A percentile compares a stretch with the other conserved stretches of the same genome.
These are phyloP conservation scores for Meira miltonrushii DNA, from an alignment of 1,284 basidiomycete genomes.

Conservation along the genomic window DNA sequence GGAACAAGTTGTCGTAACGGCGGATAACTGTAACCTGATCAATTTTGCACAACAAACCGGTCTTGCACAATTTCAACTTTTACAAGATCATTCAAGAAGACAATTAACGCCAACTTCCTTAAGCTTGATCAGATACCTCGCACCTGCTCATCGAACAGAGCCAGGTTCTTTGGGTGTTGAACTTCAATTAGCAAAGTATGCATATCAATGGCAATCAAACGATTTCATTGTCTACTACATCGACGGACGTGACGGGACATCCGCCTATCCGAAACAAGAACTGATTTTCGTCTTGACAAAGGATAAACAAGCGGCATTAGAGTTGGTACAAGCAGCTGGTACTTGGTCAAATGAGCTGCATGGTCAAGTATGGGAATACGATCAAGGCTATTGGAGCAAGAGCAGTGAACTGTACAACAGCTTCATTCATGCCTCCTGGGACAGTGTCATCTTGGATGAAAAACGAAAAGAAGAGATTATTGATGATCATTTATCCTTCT, in stretches of 20 bases:
- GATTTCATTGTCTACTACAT: conserved; percentile 4
- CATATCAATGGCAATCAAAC: not conserved
- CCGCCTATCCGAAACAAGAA: not conserved
- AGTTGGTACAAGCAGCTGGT: not conserved
- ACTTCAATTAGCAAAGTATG: not conserved
- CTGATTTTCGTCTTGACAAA: not conserved
- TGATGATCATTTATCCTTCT: conserved; percentile 10
- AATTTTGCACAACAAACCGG: not conserved
- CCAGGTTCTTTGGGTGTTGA: not conserved
- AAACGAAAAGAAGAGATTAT: conserved; percentile 4
- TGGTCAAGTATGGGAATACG: conserved; percentile 3
- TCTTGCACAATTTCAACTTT: not conserved
- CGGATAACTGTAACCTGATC: not conserved
- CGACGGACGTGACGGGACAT: conserved; percentile 5
- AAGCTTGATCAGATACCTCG: not conserved
- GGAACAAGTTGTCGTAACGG: not conserved
- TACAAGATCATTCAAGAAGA: not conserved
- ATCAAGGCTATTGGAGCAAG: conserved; percentile 2
- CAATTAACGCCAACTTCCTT: not conserved
- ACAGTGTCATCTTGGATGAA: conserved; percentile 5
- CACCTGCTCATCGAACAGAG: conserved; percentile 4
- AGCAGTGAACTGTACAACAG: conserved; percentile 2
- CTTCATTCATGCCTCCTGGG: conserved; percentile 2
- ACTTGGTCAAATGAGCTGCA: conserved; percentile 3
- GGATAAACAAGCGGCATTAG: not conserved